phyloP scores from a whole-genome alignment of 306 rosid species.

The Datisca glomerata region DNA sequence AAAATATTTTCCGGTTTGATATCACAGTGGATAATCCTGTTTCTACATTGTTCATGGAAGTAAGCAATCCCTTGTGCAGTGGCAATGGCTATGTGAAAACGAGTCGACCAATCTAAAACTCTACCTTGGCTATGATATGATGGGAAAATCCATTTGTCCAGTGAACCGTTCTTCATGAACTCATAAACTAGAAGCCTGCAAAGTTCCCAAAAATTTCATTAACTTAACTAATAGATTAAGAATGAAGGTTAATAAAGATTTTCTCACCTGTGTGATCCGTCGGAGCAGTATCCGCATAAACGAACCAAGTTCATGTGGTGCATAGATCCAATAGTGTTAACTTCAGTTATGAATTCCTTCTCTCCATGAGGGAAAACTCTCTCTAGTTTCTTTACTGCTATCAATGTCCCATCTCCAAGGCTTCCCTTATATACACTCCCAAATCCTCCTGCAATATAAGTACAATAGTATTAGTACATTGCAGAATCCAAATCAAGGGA shows the following conservation, averaged over 20 bases:
- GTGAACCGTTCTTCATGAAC: conserved; percentile 83
- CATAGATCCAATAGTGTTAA: conserved; percentile 93
- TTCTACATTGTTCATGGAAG: conserved; percentile 87
- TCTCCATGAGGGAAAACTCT: conserved; percentile 92
- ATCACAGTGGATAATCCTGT: conserved; percentile 84
- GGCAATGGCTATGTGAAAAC: conserved; percentile 50
- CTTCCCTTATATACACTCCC: conserved; percentile 93
- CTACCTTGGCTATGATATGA: conserved; percentile 32
- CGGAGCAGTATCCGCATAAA: conserved; percentile 76
- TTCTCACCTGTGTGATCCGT: conserved; percentile 61
- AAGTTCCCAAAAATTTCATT: conserved; percentile 9
- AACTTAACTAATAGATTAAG: too few species aligned
- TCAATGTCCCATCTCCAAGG: conserved; percentile 69
- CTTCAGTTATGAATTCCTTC: conserved; percentile 88
- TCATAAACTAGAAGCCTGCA: conserved; percentile 85
- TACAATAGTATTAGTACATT: conserved; percentile 4
- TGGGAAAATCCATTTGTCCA: conserved; percentile 89
- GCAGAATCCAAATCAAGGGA: background rate
- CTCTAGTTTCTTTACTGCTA: conserved; percentile 90
- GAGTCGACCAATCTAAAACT: conserved; percentile 65
- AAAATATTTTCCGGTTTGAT: conserved; percentile 86
- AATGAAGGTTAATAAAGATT: background rate
- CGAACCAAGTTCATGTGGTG: conserved; percentile 97
- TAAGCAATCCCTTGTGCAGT: conserved; percentile 92
- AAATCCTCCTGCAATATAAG: conserved; percentile 68